Percentiles rank a stretch among this genome's conserved stretches.
Evolutionary conservation across 257 asterid species (phyloP).

Genomic region (Galeopsis tetrahit): DNA sequence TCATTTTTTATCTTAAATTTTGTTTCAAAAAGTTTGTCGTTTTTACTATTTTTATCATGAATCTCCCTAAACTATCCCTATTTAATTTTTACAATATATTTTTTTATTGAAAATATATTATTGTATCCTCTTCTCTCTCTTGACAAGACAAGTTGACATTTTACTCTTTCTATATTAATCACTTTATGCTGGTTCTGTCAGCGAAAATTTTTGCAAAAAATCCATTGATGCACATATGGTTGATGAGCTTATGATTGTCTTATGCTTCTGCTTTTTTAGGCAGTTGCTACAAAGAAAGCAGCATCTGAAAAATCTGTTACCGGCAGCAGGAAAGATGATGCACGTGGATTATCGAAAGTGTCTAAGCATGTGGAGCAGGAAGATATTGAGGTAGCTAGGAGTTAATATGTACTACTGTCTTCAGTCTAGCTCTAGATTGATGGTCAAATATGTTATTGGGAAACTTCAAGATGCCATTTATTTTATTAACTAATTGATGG

Average conservation of each 20-base stretch:
- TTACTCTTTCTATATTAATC: too few relatives aligned
- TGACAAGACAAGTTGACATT: too few relatives aligned
- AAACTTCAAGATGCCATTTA: constrained; percentile 21
- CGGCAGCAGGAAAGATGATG: too few relatives aligned
- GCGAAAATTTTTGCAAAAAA: not conserved
- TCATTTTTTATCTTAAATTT: too few relatives aligned
- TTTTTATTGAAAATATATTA: too few relatives aligned
- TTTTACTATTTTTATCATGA: too few relatives aligned
- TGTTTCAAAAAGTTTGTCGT: too few relatives aligned
- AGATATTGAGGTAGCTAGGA: constrained; percentile 75
- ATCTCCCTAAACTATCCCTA: too few relatives aligned
- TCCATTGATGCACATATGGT: constrained; percentile 22
- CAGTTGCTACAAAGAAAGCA: constrained; percentile 72
- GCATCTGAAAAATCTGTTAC: constrained; percentile 63
- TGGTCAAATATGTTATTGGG: not conserved
- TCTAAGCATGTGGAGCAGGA: constrained; percentile 44
- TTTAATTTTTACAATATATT: too few relatives aligned
- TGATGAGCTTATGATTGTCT: constrained; percentile 15
- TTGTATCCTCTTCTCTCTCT: too few relatives aligned
- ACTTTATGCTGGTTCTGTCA: constrained; percentile 4
- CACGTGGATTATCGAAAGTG: too few relatives aligned
- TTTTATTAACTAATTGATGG: constrained; percentile 8
- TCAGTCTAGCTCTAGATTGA: constrained; percentile 26
- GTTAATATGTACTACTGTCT: not conserved
- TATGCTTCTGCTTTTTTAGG: constrained; percentile 49